Evolutionary conservation across 2,329 filamentous ascomycete genomes (phyloP).

Genomic region (Sporothrix dimorphospora): DNA sequence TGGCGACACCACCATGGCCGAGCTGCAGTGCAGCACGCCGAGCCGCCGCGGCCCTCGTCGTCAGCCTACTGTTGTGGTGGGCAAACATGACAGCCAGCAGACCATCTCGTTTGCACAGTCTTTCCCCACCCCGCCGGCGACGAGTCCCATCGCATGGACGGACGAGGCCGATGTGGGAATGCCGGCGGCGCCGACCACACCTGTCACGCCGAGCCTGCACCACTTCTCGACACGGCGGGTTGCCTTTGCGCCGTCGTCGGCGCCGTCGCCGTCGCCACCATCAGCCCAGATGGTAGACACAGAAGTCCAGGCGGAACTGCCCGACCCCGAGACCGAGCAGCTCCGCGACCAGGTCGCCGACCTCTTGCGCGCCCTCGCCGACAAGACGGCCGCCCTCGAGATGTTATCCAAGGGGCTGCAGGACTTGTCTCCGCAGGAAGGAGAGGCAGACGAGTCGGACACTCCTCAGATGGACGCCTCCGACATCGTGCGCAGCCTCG

Average conservation of each 20-base stretch:
- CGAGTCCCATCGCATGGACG: slow-evolving; percentile 48
- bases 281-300: slow-evolving; percentile 33
- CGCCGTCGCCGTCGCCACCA: background rate
- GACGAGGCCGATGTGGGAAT: slow-evolving; percentile 1
- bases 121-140: slow-evolving; percentile 60
- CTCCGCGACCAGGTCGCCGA: slow-evolving; percentile 51
- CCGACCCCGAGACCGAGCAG: slow-evolving; percentile 48
- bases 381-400: slow-evolving; percentile 52
- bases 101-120: slow-evolving; percentile 34
- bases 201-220: slow-evolving; percentile 34
- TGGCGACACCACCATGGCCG: slow-evolving; percentile 55
- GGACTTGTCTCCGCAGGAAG: background rate
- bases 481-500: slow-evolving; percentile 55
- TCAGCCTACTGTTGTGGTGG: background rate
- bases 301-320: slow-evolving; percentile 48
- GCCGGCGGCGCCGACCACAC: slow-evolving; percentile 32
- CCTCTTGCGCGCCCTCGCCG: slow-evolving; percentile 52
- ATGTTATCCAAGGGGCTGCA: slow-evolving; percentile 51
- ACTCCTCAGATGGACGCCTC: slow-evolving; percentile 45
- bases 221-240: slow-evolving; percentile 11
- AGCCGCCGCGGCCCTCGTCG: too few relatives aligned
- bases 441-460: slow-evolving; percentile 40
- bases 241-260: background rate
- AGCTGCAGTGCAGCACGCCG: slow-evolving; percentile 57
- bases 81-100: slow-evolving; percentile 34